phyloP scores from a whole-genome alignment of 495 filamentous ascomycete genomes.

The Alectoria sarmentosa region DNA sequence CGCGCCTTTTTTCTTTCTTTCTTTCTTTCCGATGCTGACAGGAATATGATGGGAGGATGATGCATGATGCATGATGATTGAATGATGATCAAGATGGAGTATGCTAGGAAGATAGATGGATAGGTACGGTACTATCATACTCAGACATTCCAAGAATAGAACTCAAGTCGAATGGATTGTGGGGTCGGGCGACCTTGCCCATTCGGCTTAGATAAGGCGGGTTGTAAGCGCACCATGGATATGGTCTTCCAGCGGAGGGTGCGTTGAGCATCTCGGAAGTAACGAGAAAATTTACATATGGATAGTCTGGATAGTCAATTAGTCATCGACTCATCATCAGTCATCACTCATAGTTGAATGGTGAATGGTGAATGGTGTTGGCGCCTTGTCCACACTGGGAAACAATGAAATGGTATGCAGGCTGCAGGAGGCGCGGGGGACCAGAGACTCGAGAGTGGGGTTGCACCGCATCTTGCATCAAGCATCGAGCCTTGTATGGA shows the following conservation, averaged over 20 bases:
- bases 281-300: background rate
- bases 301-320: background rate
- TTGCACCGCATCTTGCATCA: background rate
- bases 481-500: background rate
- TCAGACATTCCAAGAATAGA: background rate
- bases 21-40: background rate
- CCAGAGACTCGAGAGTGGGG: constrained; percentile 1
- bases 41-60: too few species aligned
- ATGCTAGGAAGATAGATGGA: too few species aligned
- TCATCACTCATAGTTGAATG: too few species aligned
- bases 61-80: background rate
- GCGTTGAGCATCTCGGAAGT: background rate
- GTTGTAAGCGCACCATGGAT: constrained; percentile 6
- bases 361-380: too few species aligned
- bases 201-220: background rate
- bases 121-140: too few species aligned
- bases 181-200: constrained; percentile 4
- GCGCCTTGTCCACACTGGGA: too few species aligned
- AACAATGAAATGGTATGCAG: background rate
- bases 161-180: background rate
- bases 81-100: background rate
- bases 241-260: background rate
- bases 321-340: background rate
- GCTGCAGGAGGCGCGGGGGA: background rate
- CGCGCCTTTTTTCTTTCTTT: background rate